These are phyloP conservation scores for Quercus rubra DNA, from an alignment of 306 rosid species.

Conservation along the genomic window DNA sequence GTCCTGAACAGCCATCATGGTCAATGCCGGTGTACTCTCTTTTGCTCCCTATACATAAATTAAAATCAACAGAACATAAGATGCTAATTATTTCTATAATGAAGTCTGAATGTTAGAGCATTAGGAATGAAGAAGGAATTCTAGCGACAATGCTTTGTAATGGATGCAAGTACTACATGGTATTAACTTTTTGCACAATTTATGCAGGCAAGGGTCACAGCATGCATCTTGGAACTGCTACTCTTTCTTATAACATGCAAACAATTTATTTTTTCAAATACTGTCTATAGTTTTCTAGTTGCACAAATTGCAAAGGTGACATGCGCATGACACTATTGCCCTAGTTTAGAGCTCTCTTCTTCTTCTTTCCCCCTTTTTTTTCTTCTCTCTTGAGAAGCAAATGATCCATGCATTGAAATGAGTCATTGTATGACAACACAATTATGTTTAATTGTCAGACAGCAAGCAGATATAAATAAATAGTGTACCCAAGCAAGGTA, in stretches of 20 bases:
- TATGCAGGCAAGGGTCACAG: neutral
- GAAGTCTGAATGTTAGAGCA: neutral
- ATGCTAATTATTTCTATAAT: neutral
- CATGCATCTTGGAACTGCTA: neutral
- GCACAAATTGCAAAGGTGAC: neutral
- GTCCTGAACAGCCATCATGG: constrained; percentile 64
- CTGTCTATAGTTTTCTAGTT: neutral
- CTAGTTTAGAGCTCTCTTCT: neutral
- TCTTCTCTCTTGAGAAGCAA: neutral
- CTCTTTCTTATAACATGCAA: neutral
- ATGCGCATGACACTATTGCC: neutral
- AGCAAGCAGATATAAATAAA: neutral
- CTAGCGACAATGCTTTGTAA: neutral
- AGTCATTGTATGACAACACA: neutral
- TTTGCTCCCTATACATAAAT: constrained; percentile 63
- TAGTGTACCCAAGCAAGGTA: neutral
- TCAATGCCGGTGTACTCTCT: constrained; percentile 64
- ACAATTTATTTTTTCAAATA: neutral
- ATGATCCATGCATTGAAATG: neutral
- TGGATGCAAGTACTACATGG: neutral
- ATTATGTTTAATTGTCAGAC: neutral
- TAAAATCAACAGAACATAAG: constrained; percentile 10
- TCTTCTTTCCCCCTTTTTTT: neutral
- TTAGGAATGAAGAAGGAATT: neutral
- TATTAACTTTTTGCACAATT: neutral